Evolutionary conservation across 2,329 filamentous ascomycete species (phyloP), one percentile per base, ranked within the genome.

Genomic region (Fusarium anthophilum): DNA sequence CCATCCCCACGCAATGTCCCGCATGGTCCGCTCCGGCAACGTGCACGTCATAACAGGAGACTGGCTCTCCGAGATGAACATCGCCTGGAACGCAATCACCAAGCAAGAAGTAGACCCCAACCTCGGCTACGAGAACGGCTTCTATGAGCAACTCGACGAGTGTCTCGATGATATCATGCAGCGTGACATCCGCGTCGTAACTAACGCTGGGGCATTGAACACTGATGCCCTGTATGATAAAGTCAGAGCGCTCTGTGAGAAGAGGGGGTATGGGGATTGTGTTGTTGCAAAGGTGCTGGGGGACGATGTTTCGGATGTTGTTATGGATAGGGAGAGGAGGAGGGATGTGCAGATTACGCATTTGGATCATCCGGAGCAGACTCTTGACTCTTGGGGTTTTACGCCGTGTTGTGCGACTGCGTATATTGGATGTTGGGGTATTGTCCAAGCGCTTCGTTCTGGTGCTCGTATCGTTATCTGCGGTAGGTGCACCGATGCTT

Each of bases 381-480:
- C 63, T 0, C 70, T 81, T 37, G 74, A 80, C 5, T 73, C 79
- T 2, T 82, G 80, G 80, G 74, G 63, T 0, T 79, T 79, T 28
- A 75, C 70, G 6, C 78, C 80, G 0, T 70, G 77, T 6, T 79
- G 74, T 15, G 80, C 77, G 12, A 78, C 76, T 10, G 86, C 83
- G 8, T 89, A 89, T 66, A 83, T 89, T 5, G 88, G 89, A 1
- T 85, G 85, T 20, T 80, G 86, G 62, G 86, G 82, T 8, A 88
- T 89, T 20, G 81, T 83, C 11, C 79, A 80, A 30, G 86, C 82
- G 5, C 79, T 88, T 2, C 77, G 80, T 8, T 76, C 74, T 1
- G 85, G 85, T 0, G 86, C 86, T 3, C 82, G 86, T 24, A 86
- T 88, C 28, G 80, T 88, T 53, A 82, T 88, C 5, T 87, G 86